Evolutionary conservation across 176 grass and related monocot species (phyloP).

Genomic region (Panicum miliaceum): DNA sequence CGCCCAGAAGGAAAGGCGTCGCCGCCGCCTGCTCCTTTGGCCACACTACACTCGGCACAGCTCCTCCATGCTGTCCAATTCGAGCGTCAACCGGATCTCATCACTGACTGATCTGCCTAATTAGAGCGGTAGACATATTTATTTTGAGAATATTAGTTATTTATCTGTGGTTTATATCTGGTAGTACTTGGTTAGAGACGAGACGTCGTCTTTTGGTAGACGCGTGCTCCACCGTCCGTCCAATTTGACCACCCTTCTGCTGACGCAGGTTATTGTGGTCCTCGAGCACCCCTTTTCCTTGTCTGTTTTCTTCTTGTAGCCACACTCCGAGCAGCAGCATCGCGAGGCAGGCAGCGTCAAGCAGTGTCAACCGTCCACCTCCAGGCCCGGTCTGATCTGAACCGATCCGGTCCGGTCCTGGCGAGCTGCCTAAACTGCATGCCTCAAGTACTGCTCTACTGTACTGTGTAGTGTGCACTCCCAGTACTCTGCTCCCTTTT

Average conservation of each 20-base stretch:
- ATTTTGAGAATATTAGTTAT: background rate
- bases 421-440: constrained; percentile 17
- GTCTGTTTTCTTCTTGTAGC: background rate
- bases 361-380: background rate
- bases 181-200: background rate
- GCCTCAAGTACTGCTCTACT: background rate
- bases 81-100: background rate
- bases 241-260: background rate
- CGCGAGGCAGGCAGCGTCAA: background rate
- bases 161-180: background rate
- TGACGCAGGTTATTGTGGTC: background rate
- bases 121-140: background rate
- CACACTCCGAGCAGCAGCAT: background rate
- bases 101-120: background rate
- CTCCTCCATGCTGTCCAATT: background rate
- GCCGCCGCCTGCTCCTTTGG: constrained; percentile 1
- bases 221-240: background rate
- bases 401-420: background rate
- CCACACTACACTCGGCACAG: background rate
- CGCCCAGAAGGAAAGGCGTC: background rate
- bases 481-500: background rate
- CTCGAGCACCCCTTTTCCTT: background rate
- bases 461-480: background rate
- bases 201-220: background rate
- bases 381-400: too few species aligned